A percentile compares a stretch with the other conserved stretches of the same genome.
Evolutionary conservation across 2,329 filamentous ascomycete species (phyloP).

Genomic region (Onygenales sp.): DNA sequence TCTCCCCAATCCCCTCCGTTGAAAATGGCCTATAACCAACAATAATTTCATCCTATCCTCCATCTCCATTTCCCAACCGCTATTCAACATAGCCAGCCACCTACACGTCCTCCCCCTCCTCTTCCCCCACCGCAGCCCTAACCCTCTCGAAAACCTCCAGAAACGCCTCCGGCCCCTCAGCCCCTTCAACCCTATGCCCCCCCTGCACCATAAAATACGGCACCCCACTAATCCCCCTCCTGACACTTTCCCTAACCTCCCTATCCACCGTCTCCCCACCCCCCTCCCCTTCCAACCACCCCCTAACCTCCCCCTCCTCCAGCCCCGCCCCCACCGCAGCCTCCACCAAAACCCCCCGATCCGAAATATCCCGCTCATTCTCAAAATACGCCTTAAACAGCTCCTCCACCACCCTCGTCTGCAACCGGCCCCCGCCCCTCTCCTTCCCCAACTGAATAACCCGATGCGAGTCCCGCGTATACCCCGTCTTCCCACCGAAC

Average conservation of each 20-base stretch:
- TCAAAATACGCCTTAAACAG: conserved; percentile 61
- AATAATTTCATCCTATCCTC: no score
- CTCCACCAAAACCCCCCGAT: conserved; percentile 41
- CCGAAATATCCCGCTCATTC: conserved; percentile 54
- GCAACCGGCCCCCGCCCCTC: conserved; percentile 40
- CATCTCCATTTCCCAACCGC: no score
- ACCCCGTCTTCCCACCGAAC: conserved; percentile 62
- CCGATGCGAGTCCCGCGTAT: conserved; percentile 70
- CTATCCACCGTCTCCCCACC: conserved; percentile 50
- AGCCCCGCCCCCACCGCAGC: conserved; percentile 39
- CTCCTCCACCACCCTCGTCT: conserved; percentile 52
- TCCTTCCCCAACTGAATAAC: conserved; percentile 59
- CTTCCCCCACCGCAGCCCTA: conserved; percentile 26
- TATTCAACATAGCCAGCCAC: no score
- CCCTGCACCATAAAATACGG: conserved; percentile 67
- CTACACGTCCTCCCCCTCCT: background rate
- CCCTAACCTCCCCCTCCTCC: conserved; percentile 42
- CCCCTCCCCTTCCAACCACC: conserved; percentile 44
- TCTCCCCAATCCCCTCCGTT: no score
- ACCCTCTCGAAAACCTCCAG: conserved; percentile 56
- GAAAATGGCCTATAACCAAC: no score
- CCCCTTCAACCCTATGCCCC: conserved; percentile 57
- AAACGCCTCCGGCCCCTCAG: conserved; percentile 61
- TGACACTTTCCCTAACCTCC: conserved; percentile 45
- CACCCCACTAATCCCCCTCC: conserved; percentile 55